A percentile compares a stretch with the other conserved stretches of the same genome.
These are phyloP conservation scores for Cladosporium velox DNA, from an alignment of 2,329 filamentous ascomycete species.

Conservation along the genomic window DNA sequence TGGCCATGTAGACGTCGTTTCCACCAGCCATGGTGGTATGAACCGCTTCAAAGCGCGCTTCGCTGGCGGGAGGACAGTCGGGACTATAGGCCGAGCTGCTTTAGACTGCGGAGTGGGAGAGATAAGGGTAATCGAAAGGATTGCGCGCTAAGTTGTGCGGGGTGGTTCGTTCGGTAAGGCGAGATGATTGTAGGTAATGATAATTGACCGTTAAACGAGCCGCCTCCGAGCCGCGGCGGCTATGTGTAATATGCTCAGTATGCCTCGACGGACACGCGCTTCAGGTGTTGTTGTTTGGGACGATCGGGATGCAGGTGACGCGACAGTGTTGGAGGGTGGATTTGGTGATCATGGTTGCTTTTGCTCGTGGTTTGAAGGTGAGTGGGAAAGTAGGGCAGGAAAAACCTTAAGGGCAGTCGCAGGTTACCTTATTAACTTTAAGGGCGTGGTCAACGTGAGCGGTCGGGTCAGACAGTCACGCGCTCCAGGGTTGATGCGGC, in stretches of 20 bases:
- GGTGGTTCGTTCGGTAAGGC: constrained; percentile 3
- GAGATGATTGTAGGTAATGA: constrained; percentile 8
- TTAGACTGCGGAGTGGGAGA: constrained; percentile 9
- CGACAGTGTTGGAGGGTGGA: constrained; percentile 17
- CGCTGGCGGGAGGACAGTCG: constrained; percentile 1
- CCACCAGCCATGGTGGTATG: constrained; percentile 17
- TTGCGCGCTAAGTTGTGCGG: constrained; percentile 11
- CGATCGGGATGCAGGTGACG: constrained; percentile 28
- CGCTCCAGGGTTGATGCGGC: constrained; percentile 72
- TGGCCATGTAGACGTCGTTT: constrained; percentile 15
- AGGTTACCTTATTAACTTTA: not conserved
- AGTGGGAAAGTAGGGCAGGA: not conserved
- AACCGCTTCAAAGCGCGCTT: constrained; percentile 25
- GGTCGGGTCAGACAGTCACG: constrained; percentile 63
- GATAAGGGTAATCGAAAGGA: constrained; percentile 12
- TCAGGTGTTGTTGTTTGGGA: constrained; percentile 36
- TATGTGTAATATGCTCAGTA: not conserved
- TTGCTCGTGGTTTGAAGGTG: constrained; percentile 14
- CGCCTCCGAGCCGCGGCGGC: constrained; percentile 6
- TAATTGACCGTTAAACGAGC: not conserved
- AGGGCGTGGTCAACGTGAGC: not conserved
- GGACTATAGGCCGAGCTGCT: constrained; percentile 10
- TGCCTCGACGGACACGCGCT: not conserved
- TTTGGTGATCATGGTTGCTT: constrained; percentile 26
- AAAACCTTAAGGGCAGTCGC: not conserved